Base-by-base conservation (phyloP, 441 rosid genomes). In the Biscutella auriculata region DNA sequence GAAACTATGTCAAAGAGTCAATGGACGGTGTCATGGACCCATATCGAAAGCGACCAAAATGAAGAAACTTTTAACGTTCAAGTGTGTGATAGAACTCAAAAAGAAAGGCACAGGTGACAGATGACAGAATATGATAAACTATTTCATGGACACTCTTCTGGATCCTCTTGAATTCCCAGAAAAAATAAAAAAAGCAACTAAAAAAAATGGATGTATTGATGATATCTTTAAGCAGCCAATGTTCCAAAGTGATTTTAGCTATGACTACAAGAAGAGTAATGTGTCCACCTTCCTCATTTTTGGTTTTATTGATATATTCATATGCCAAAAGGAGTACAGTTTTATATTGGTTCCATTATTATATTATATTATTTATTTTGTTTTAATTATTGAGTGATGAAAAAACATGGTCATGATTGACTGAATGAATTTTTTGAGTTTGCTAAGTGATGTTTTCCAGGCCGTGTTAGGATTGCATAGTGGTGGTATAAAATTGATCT, bases 41-140 rank as follows among this genome's bases (percentile, higher is more conserved):
- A n/a, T 71, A 68, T 62, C 70, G 84, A 47, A 79, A 80, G 74
- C 75, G 82, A 45, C 87, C 87, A 2, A 84, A 86, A 73, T 89
- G 74, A 80, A 57, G 28, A 17, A 29, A 33, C 6, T 14, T 44
- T 32, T 23, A 12, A 51, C 23, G 23, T 12, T 62, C 6, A 17
- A 9, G 21, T 45, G 25, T 54, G 34, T 29, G 53, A 44, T 9
- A 46, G 37, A 36, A 4, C 23, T 12, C 17, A 12, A 23, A 16
- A 9, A 26, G 25, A 17, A 35, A 41, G n/a, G 13, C 63, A 37
- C 56, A 67, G 53, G 53, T 43, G 60, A 66, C 28, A 40, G 37
- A 37, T 51, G 9, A 41, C 17, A 67, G 10, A 55, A 44, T 25
- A 27, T 54, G 47, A 53, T 28, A 6, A 28, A 28, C 8, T 19